Conservation (phyloP, 2,329 filamentous ascomycete species). For the Cryphonectria parasitica region DNA sequence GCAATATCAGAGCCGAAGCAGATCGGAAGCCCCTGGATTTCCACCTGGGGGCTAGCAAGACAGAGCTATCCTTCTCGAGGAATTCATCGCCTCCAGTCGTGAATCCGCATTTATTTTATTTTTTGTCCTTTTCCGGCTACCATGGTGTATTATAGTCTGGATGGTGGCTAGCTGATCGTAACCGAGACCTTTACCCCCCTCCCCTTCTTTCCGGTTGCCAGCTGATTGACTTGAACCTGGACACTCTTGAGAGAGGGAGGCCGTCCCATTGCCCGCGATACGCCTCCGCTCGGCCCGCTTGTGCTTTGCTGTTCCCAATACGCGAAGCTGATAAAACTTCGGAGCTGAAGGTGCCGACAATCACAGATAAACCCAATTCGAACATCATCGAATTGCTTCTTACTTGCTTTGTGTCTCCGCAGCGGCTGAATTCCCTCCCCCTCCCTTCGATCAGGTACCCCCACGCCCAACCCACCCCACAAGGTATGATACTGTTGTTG, state of each 20-base stretch:
- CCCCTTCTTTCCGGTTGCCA: background rate
- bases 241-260: background rate
- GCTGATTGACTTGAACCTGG: background rate
- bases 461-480: background rate
- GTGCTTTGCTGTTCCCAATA: background rate
- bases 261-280: background rate
- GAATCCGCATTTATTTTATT: background rate
- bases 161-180: background rate
- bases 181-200: too few relatives aligned
- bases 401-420: background rate
- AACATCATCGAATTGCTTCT: background rate
- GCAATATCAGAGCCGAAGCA: background rate
- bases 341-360: conserved; percentile 4
- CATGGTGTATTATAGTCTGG: background rate
- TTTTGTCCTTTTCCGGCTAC: too few relatives aligned
- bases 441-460: background rate
- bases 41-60: background rate
- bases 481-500: background rate
- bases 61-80: background rate
- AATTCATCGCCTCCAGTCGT: background rate
- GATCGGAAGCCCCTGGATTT: background rate
- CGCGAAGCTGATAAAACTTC: background rate
- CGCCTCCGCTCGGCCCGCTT: background rate
- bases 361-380: background rate
- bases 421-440: background rate